phyloP scores from a whole-genome alignment of 2,329 filamentous ascomycete species.

The Colletotrichum graminicola region DNA sequence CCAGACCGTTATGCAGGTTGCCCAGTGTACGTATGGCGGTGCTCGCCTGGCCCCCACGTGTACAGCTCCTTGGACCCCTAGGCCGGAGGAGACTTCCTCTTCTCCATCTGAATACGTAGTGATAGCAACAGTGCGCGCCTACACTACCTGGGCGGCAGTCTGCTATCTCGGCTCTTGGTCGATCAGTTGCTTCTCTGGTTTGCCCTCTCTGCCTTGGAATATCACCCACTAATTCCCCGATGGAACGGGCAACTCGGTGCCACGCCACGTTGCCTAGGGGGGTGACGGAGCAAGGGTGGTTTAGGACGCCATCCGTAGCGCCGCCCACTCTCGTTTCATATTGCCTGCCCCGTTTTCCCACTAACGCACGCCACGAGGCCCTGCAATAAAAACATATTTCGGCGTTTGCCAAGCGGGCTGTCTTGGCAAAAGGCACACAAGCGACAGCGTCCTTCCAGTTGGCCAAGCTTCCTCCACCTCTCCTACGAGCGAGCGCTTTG shows the following conservation, averaged over 20 bases:
- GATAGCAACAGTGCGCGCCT: slow-evolving; percentile 4
- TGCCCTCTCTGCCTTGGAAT: slow-evolving; percentile 12
- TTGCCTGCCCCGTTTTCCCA: slow-evolving; percentile 34
- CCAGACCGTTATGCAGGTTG: slow-evolving; percentile 2
- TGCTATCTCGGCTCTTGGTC: slow-evolving; percentile 4
- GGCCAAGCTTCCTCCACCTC: slow-evolving; percentile 1
- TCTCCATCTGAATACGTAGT: not conserved
- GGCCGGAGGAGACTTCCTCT: not conserved
- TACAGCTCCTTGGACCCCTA: not conserved
- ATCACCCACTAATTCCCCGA: slow-evolving; percentile 16
- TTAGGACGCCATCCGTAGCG: slow-evolving; percentile 9
- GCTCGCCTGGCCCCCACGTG: not conserved
- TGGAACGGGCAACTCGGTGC: not conserved
- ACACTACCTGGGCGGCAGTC: not conserved
- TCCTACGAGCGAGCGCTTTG: not conserved
- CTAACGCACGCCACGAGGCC: slow-evolving; percentile 40
- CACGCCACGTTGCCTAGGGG: not conserved
- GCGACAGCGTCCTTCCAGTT: slow-evolving; percentile 8
- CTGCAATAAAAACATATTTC: slow-evolving; percentile 32
- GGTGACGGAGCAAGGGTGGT: not conserved
- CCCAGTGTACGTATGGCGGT: not conserved
- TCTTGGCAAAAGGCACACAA: slow-evolving; percentile 15
- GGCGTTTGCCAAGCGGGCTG: slow-evolving; percentile 1
- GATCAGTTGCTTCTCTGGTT: slow-evolving; percentile 1
- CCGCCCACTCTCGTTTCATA: slow-evolving; percentile 40